A percentile compares a stretch with the other conserved stretches of the same genome.
These are phyloP conservation scores for Eucalyptus globulus DNA, from an alignment of 345 rosid species.

Conservation along the genomic window DNA sequence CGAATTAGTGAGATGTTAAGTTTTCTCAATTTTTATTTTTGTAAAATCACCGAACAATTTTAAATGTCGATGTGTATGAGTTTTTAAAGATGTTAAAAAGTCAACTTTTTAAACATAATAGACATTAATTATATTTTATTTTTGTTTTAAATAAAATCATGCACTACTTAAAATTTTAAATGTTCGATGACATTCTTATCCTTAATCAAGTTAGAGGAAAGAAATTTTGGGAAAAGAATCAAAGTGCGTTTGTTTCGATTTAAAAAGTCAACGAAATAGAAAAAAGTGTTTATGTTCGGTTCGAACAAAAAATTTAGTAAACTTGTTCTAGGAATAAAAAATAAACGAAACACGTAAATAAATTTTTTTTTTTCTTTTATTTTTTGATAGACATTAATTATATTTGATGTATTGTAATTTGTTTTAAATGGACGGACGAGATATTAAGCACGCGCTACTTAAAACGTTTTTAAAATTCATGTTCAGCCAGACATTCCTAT, in stretches of 20 bases:
- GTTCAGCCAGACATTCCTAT: neutral
- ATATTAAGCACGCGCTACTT: fast-evolving
- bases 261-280: too few relatives aligned
- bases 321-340: too few relatives aligned
- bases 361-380: too few relatives aligned
- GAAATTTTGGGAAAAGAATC: too few relatives aligned
- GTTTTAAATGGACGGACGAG: fast-evolving
- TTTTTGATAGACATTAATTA: neutral
- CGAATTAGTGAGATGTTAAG: neutral
- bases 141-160: fast-evolving
- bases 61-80: fast-evolving
- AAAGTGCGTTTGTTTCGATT: too few relatives aligned
- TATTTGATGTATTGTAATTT: too few relatives aligned
- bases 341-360: too few relatives aligned
- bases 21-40: neutral
- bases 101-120: neutral
- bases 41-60: neutral
- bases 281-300: too few relatives aligned
- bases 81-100: too few relatives aligned
- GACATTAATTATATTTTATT: neutral
- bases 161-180: too few relatives aligned
- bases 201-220: neutral
- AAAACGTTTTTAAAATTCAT: neutral
- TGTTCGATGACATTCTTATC: neutral
- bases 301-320: too few relatives aligned